A percentile compares a stretch with the other conserved stretches of the same genome.
These are phyloP conservation scores for Colletotrichum lini DNA, from an alignment of 2,329 filamentous ascomycete genomes.

Conservation along the genomic window DNA sequence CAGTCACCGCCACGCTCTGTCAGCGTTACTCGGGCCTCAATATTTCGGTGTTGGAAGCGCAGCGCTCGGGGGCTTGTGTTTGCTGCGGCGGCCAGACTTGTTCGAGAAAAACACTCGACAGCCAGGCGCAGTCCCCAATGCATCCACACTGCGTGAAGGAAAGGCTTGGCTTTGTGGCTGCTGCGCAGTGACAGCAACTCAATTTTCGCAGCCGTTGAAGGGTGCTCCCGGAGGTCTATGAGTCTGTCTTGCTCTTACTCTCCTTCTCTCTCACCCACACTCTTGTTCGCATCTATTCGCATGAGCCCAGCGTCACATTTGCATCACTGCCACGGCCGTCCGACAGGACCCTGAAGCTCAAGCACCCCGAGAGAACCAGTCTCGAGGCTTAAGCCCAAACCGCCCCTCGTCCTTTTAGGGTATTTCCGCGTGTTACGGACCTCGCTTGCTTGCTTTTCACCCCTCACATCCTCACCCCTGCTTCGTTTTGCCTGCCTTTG, in stretches of 20 bases:
- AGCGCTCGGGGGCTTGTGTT: slow-evolving; percentile 13
- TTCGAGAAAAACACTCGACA: slow-evolving; percentile 3
- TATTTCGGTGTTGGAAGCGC: neutral
- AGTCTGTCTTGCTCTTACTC: neutral
- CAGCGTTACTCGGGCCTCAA: slow-evolving; percentile 20
- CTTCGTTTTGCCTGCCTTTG: slow-evolving; percentile 26
- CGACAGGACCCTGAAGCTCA: slow-evolving; percentile 29
- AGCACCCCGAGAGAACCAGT: neutral
- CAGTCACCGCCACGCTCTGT: slow-evolving; percentile 27
- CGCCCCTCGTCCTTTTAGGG: neutral
- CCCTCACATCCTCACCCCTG: slow-evolving; percentile 2
- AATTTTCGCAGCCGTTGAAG: neutral
- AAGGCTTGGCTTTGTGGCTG: slow-evolving; percentile 25
- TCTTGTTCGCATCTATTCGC: slow-evolving; percentile 10
- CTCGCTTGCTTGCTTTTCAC: slow-evolving; percentile 24
- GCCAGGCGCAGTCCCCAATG: slow-evolving; percentile 13
- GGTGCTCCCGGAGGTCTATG: neutral
- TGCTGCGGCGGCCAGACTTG: slow-evolving; percentile 9
- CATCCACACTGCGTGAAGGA: neutral
- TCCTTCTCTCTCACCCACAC: neutral
- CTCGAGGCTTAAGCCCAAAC: neutral
- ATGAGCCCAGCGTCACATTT: slow-evolving; percentile 24
- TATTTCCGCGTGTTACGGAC: slow-evolving; percentile 21
- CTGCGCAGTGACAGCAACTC: slow-evolving; percentile 24
- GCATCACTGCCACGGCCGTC: slow-evolving; percentile 17